These are phyloP conservation scores for Arachnopeziza araneosa DNA, from an alignment of 2,329 filamentous ascomycete species.

Conservation along the genomic window DNA sequence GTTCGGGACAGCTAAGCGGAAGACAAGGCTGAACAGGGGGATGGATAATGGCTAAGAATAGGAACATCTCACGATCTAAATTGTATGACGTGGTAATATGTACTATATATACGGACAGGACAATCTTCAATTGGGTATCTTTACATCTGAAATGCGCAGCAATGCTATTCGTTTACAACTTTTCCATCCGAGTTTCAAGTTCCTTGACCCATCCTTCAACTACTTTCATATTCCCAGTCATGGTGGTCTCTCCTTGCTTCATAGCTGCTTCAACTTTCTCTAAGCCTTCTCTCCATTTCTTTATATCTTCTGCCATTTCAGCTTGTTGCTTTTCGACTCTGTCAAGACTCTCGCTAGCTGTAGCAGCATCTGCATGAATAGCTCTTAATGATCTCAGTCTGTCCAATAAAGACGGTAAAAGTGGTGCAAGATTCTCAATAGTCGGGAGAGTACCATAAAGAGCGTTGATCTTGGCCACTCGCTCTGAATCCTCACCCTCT, in stretches of 20 bases:
- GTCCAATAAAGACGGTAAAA: conserved; percentile 80
- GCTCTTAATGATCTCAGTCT: conserved; percentile 75
- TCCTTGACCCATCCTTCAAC: conserved; percentile 87
- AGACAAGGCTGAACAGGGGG: neutral
- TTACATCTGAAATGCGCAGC: conserved; percentile 4
- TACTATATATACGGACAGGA: neutral
- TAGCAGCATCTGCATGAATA: conserved; percentile 82
- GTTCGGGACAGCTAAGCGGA: neutral
- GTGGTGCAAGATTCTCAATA: conserved; percentile 78
- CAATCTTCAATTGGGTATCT: conserved; percentile 22
- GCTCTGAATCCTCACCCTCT: conserved; percentile 57
- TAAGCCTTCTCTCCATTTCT: conserved; percentile 78
- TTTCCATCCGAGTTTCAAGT: conserved; percentile 70
- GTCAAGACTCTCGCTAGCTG: conserved; percentile 70
- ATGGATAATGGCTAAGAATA: neutral
- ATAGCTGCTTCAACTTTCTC: conserved; percentile 74
- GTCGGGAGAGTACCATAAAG: conserved; percentile 84
- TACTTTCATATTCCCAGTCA: conserved; percentile 75
- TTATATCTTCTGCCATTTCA: conserved; percentile 78
- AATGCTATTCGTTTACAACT: conserved; percentile 27
- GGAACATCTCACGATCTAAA: neutral
- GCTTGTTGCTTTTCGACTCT: conserved; percentile 73
- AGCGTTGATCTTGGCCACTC: conserved; percentile 82
- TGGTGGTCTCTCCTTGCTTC: conserved; percentile 59
- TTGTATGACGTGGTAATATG: too few relatives aligned